Evolutionary conservation across 352 stramenopile genomes (phyloP).

Genomic region (Thalassiosira mediterranea): DNA sequence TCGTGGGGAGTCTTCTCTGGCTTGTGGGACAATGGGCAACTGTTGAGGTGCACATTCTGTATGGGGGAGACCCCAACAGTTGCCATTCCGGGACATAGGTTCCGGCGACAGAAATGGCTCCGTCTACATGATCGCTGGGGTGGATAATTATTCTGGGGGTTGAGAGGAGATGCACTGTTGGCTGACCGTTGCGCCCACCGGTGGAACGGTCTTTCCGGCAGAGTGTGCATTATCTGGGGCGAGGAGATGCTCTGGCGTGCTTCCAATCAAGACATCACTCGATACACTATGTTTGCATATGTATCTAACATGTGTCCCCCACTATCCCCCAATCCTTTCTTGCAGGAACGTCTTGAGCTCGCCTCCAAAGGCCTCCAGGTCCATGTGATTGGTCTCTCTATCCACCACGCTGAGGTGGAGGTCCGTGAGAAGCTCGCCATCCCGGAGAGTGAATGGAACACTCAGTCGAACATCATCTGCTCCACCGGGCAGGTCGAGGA

Average conservation of each 20-base stretch:
- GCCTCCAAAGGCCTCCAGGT: constrained; percentile 87
- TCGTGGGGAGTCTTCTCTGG: background rate
- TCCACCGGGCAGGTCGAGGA: constrained; percentile 70
- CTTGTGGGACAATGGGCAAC: background rate
- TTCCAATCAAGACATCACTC: constrained; percentile 2
- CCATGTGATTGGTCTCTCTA: constrained; percentile 87
- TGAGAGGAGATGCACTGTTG: no score
- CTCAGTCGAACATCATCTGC: constrained; percentile 81
- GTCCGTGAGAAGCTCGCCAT: constrained; percentile 89
- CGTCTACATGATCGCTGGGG: no score
- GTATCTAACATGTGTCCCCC: no score
- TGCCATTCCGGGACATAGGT: no score
- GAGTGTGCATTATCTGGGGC: no score
- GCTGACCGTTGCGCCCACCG: no score
- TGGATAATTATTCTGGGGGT: no score
- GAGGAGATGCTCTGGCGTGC: background rate
- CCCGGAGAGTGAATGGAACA: constrained; percentile 87
- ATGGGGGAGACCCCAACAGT: no score
- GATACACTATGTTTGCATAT: background rate
- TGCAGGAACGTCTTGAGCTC: constrained; percentile 79
- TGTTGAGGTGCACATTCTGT: no score
- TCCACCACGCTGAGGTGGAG: constrained; percentile 88
- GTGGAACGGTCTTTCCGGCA: no score
- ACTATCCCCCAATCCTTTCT: constrained; percentile 8
- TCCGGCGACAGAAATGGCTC: no score